Conservation (phyloP, 768 basidiomycete genomes). For the Tylopilus sp. region DNA sequence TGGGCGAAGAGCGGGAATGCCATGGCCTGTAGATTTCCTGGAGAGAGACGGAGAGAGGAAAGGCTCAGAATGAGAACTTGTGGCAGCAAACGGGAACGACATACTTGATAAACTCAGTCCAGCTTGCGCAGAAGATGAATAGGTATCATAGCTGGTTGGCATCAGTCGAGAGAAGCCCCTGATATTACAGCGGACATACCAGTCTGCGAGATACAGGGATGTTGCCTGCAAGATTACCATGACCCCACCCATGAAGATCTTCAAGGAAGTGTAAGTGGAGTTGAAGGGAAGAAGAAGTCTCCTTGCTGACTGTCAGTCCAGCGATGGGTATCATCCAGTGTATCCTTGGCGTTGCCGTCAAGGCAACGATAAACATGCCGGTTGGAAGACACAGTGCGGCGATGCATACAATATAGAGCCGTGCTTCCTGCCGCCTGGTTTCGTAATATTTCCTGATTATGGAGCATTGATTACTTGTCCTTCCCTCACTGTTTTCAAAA, state of each 20-base stretch:
- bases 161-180: background rate
- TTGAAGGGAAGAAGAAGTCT: background rate
- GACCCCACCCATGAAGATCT: conserved; percentile 39
- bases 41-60: background rate
- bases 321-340: conserved; percentile 52
- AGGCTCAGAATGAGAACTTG: background rate
- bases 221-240: conserved; percentile 44
- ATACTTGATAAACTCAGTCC: conserved; percentile 47
- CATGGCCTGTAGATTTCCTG: conserved; percentile 39
- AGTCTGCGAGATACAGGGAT: conserved; percentile 50
- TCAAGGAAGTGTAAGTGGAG: conserved; percentile 1
- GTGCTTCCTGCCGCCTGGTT: conserved; percentile 47
- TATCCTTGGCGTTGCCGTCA: conserved; percentile 53
- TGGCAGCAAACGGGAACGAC: conserved; percentile 4
- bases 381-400: conserved; percentile 52
- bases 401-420: conserved; percentile 52
- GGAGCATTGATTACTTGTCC: conserved; percentile 4
- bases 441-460: conserved; percentile 22
- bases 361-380: conserved; percentile 68
- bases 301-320: conserved; percentile 19
- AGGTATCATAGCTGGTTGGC: conserved; percentile 36
- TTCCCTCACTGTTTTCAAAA: conserved; percentile 9
- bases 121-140: conserved; percentile 54
- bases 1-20: conserved; percentile 50
- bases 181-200: conserved; percentile 27